Evolutionary conservation across 2,329 filamentous ascomycete species (phyloP), one percentile per base, ranked within the genome.

Genomic region (Aspergillus jensenii): DNA sequence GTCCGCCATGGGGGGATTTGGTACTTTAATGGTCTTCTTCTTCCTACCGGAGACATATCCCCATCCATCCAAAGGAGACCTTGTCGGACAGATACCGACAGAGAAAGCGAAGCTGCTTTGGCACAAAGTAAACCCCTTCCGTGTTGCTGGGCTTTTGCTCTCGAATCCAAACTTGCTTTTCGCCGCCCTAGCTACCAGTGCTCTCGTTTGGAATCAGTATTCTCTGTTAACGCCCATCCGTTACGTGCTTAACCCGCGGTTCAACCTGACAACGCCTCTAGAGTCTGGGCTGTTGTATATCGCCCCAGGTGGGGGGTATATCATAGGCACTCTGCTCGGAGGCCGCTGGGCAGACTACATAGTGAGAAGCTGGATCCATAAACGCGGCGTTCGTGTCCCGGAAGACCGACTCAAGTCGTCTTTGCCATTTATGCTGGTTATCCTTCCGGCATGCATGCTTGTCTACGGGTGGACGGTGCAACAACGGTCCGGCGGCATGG

Each of bases 221-320:
- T 82, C 80, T 4, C 79, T 89, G 0, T 78, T 89, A 3, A 89
- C 87, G 0, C 85, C 85, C 0, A 89, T 91, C 54, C 86, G 88
- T 23, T 89, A 90, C 64, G 82, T 91, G 6, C 78, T 92, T 14
- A 90, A 91, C 65, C 88, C 89, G 0, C 86, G 89, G 27, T 91
- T 91, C 76, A 72, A 86, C 55, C 80, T 91, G 9, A 83, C 84
- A 0, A 81, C 82, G 0, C 88, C 89, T 0, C 80, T 90, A 17
- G 81, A 89, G 64, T 84, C 82, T 0, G 87, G 87, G 0, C 79
- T 91, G 1, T 90, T 92, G 74, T 91, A 91, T 69, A 83, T 91
- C 23, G 87, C 88, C 0, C 89, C 89, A 0, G 89, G 88, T 0
- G 82, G 80, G 49, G 89, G 89, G 1, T 91, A 90, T 65, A 73